These are phyloP conservation scores for Russula dissimulans DNA, from an alignment of 768 basidiomycete species.

Conservation along the genomic window DNA sequence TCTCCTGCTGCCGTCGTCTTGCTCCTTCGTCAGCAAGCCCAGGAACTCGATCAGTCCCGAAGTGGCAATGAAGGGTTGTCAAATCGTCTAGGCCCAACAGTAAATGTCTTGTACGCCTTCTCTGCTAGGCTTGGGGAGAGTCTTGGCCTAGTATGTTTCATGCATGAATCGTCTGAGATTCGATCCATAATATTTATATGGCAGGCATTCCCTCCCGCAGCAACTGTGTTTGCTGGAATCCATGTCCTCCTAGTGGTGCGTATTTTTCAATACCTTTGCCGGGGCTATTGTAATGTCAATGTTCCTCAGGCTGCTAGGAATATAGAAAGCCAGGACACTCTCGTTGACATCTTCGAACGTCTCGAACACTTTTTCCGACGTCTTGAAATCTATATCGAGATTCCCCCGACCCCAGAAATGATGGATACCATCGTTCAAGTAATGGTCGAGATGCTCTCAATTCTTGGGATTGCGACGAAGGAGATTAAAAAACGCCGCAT, in stretches of 20 bases:
- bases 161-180: too few species aligned
- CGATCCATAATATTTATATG: not conserved
- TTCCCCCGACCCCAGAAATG: not conserved
- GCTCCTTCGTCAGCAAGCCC: too few species aligned
- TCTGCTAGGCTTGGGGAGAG: not conserved
- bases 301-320: not conserved
- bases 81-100: conserved; percentile 22
- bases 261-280: not conserved
- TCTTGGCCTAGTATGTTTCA: not conserved
- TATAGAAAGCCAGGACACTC: not conserved
- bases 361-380: not conserved
- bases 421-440: not conserved
- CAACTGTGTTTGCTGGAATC: not conserved
- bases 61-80: not conserved
- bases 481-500: not conserved
- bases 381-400: not conserved
- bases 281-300: too few species aligned
- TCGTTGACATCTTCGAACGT: not conserved
- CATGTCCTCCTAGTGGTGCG: not conserved
- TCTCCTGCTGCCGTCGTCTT: too few species aligned
- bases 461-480: not conserved
- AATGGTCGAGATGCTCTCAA: not conserved
- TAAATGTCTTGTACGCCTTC: not conserved
- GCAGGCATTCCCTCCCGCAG: not conserved
- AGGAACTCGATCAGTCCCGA: not conserved